Percentiles rank a stretch among this genome's conserved stretches.
Conservation (phyloP, 2,329 filamentous ascomycete genomes). For the Neobulgaria alba region DNA sequence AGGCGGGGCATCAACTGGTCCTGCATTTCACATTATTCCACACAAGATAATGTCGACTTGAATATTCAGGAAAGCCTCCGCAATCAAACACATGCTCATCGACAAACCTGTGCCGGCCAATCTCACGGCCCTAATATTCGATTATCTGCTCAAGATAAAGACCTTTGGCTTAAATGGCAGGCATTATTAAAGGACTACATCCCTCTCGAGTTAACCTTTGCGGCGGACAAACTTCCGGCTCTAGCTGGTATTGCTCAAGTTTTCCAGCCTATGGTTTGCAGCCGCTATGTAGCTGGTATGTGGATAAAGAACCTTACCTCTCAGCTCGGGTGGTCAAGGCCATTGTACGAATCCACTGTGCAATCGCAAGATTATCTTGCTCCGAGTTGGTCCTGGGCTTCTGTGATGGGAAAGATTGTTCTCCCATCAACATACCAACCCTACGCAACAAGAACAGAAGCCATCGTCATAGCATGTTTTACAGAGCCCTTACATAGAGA, state of each 20-base stretch:
- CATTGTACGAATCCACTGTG: neutral
- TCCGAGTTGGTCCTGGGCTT: neutral
- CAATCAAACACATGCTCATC: neutral
- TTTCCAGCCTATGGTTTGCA: neutral
- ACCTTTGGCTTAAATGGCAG: neutral
- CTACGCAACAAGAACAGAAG: neutral
- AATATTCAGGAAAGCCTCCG: neutral
- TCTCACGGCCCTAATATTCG: neutral
- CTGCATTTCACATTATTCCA: neutral
- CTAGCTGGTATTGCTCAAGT: conserved; percentile 5
- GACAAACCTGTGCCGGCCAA: neutral
- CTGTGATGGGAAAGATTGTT: neutral
- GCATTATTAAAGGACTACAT: neutral
- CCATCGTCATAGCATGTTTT: neutral
- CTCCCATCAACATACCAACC: conserved; percentile 1
- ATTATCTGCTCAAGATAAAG: too few relatives aligned
- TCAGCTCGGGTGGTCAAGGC: neutral
- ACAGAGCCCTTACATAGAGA: neutral
- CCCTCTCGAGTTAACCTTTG: neutral
- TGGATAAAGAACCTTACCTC: neutral
- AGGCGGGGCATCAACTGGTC: neutral
- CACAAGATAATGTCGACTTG: neutral
- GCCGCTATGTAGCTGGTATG: neutral
- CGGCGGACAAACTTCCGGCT: conserved; percentile 6
- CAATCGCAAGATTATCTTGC: neutral